Percentiles rank a stretch among this genome's conserved stretches.
These are phyloP conservation scores for Gonium pectorale DNA, from an alignment of 139 green algal genomes.

Conservation along the genomic window DNA sequence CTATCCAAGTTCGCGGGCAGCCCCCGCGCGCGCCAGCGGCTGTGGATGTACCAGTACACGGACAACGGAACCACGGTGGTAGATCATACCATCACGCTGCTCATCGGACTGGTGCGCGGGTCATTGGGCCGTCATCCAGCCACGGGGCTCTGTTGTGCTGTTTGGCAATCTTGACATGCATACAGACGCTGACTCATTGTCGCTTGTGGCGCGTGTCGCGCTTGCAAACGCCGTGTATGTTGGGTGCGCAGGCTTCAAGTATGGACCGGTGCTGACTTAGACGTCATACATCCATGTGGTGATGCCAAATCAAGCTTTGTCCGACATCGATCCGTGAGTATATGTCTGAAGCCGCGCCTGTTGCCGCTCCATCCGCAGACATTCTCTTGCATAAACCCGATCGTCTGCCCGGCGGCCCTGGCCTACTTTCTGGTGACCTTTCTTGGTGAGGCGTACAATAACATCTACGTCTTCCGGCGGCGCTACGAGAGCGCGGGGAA, in stretches of 20 bases:
- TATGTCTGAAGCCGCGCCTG: constrained; percentile 25
- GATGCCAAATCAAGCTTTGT: no score
- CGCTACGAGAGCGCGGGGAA: constrained; percentile 50
- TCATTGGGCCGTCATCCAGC: no score
- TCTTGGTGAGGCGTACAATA: constrained; percentile 57
- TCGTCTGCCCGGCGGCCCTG: constrained; percentile 75
- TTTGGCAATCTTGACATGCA: no score
- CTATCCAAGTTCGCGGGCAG: constrained; percentile 52
- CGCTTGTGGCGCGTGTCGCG: no score
- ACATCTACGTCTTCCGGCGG: constrained; percentile 52
- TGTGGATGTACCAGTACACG: constrained; percentile 53
- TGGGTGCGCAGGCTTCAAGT: no score
- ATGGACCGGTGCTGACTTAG: no score
- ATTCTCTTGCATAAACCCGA: constrained; percentile 79
- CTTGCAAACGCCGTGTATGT: no score
- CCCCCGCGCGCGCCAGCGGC: constrained; percentile 27
- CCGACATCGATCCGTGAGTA: no score
- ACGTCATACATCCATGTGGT: no score
- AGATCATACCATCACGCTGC: constrained; percentile 66
- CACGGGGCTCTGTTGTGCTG: no score
- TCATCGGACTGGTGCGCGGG: constrained; percentile 64
- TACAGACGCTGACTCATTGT: no score
- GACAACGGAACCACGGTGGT: constrained; percentile 18
- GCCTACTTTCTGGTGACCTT: constrained; percentile 76
- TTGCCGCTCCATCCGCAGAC: neutral